Percentiles rank a stretch among this genome's conserved stretches.
Evolutionary conservation across 257 asterid genomes (phyloP).

Genomic region (Rauvolfia tetraphylla): DNA sequence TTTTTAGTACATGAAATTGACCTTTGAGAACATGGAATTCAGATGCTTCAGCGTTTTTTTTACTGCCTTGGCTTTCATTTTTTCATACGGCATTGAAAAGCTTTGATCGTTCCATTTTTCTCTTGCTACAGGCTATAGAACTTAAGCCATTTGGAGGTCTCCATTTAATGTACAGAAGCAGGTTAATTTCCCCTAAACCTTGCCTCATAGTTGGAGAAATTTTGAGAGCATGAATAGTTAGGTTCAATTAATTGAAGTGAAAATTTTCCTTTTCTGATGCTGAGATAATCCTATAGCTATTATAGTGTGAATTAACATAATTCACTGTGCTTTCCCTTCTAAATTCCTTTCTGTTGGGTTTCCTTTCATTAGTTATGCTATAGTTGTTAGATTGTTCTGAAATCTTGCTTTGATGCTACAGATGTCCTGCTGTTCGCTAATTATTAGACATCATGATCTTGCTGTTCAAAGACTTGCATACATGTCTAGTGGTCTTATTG

Average conservation of each 20-base stretch:
- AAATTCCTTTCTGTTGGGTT: background rate
- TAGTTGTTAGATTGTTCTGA: background rate
- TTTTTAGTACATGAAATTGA: background rate
- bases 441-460: background rate
- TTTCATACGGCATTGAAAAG: background rate
- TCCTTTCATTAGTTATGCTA: background rate
- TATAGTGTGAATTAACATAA: background rate
- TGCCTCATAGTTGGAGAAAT: background rate
- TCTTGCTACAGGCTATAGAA: constrained; percentile 65
- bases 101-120: constrained; percentile 19
- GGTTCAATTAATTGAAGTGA: background rate
- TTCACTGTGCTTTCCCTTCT: background rate
- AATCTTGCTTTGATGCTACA: background rate
- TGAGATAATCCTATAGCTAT: background rate
- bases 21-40: background rate
- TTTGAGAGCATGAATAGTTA: background rate
- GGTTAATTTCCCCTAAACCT: constrained; percentile 30
- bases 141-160: constrained; percentile 75
- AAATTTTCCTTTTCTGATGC: background rate
- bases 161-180: constrained; percentile 59
- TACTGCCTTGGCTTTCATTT: background rate
- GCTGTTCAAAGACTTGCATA: background rate
- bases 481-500: background rate
- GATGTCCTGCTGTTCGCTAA: background rate
- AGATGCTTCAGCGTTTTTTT: background rate